Evolutionary conservation across 164 flowering plant species (phyloP), one percentile per base, ranked within the genome.

Genomic region (Vitis labrusca): DNA sequence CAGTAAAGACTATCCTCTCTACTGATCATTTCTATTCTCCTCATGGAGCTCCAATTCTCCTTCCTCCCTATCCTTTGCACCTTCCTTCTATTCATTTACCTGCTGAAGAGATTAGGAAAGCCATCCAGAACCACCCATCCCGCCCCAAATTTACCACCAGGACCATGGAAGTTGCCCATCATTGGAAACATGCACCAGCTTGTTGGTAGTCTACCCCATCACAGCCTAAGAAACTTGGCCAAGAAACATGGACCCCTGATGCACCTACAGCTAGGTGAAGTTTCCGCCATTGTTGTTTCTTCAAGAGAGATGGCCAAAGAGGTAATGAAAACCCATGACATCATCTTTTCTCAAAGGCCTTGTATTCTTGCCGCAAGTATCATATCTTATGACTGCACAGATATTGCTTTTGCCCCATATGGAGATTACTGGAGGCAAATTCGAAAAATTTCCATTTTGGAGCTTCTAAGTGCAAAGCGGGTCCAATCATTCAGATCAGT

Each of bases 401-500:
- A 57, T 10, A 10, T 68, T 14, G 37, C 32, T 15, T 69, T 69
- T 49, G 19, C 86, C 12, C 84, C 84, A 3, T 83, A 71, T 53
- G 81, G 83, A 8, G 69, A 59, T 23, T 79, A 74, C 59, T 83
- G 86, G 86, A 67, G 81, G 37, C 79, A 81, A 15, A 27, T 83
- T 32, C 57, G 79, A 2, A 83, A 75, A 63, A 73, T 83, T 66
- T 78, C 79, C 68, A 50, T 59, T 1, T 5, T 68, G 49, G 82
- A 81, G 62, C 79, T 83, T 48, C 29, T 83, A 9, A 79, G 71
- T 55, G 16, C 74, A 1, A 72, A 59, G 66, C 61, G 82, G 0
- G 82, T 83, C 1, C 78, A 71, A 30, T 67, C 78, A 0, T 74
- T 77, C 14, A 47, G 65, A n/a, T 56, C 68, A 3, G 12, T 79